Base-by-base conservation (phyloP, 768 basidiomycete species). In the Termitomyces sp. region DNA sequence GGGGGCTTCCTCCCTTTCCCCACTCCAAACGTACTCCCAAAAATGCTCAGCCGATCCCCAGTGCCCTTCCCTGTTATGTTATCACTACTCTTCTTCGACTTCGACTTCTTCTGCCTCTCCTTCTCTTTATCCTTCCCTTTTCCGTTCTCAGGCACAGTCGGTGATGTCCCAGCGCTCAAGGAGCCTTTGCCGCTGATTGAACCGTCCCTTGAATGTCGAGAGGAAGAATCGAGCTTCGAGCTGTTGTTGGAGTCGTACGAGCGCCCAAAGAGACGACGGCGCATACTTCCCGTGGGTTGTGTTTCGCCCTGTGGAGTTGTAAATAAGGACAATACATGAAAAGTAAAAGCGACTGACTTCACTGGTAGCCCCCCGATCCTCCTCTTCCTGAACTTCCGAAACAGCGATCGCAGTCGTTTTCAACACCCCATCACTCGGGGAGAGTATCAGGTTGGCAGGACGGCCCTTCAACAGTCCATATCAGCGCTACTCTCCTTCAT, bases 1-100 rank as follows among this genome's bases (percentile, higher is more conserved):
- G 93, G 81, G 0, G 94, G 94, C 71, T 97, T 96, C 65, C 94
- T 77, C 44, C 78, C 75, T 71, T 88, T 89, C 33, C 86, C 84
- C 57, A 91, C 82, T 12, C 77, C 74, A 63, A 92, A 86, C 3
- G 85, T 73, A 20, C 79, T 81, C 15, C 91, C 91, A 68, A 97
- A 96, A 67, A 96, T 86, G 68, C 93, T 94, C 62, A 91, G 72
- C n/a, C 91, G 78, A 45, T 91, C 89, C 4, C 76, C 68, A 13
- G 71, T 69, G 57, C 76, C 79, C 73, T 84, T 88, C 18, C 71
- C 62, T 60, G 84, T 79, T 24, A 77, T 70, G 35, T 79, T 79
- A 46, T 73, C 73, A 48, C 72, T 70, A 58, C 74, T 76, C 20
- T 73, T 74, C 66, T 73, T 74, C 15, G 71, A 72, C 66, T 73